These are phyloP conservation scores for Thalassiosira pacifica DNA, from an alignment of 352 stramenopile genomes.

Conservation along the genomic window DNA sequence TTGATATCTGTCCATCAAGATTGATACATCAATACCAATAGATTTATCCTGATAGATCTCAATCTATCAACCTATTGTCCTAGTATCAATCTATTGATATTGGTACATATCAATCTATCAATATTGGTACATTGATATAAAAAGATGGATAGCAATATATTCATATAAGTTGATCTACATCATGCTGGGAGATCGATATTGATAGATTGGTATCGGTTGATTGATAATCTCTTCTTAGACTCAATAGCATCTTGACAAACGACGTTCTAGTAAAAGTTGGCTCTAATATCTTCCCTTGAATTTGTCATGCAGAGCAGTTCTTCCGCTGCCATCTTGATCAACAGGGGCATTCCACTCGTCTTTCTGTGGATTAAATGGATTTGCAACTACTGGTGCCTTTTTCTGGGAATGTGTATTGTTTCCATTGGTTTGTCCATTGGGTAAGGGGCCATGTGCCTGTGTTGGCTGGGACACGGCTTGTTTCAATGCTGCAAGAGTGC, in stretches of 20 bases:
- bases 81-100: too few relatives aligned
- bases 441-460: not conserved
- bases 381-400: slow-evolving; percentile 13
- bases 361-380: slow-evolving; percentile 62
- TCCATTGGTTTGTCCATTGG: not conserved
- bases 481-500: slow-evolving; percentile 60
- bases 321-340: slow-evolving; percentile 81
- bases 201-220: not conserved
- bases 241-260: too few relatives aligned
- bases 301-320: slow-evolving; percentile 82
- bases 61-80: not conserved
- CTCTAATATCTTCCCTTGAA: slow-evolving; percentile 83
- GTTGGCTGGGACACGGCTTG: slow-evolving; percentile 21
- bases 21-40: too few relatives aligned
- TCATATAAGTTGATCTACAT: too few relatives aligned
- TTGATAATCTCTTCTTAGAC: too few relatives aligned
- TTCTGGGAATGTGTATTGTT: not conserved
- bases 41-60: too few relatives aligned
- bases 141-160: too few relatives aligned
- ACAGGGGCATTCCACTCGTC: slow-evolving; percentile 78
- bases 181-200: too few relatives aligned
- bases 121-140: not conserved
- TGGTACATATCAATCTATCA: not conserved
- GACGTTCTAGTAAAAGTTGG: not conserved
- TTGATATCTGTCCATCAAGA: too few relatives aligned